Evolutionary conservation across 148 eudicot species (phyloP).

Genomic region (Amaranthus palmeri): DNA sequence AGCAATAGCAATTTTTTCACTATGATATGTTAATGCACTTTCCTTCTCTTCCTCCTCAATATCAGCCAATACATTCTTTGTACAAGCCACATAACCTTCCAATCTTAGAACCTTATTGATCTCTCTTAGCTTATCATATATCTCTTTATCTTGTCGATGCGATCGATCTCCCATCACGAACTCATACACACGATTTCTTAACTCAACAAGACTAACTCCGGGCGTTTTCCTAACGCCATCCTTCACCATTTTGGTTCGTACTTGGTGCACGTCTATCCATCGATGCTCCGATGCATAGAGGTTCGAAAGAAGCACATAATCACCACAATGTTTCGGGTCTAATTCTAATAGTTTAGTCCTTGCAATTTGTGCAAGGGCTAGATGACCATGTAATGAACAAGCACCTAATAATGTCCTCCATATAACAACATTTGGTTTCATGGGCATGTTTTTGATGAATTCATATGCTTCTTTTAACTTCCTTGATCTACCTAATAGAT

Average conservation of each 20-base stretch:
- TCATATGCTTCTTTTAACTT: conserved; percentile 54
- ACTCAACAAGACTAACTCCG: conserved; percentile 62
- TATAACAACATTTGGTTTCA: conserved; percentile 56
- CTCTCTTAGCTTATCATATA: conserved; percentile 51
- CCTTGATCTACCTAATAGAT: conserved; percentile 65
- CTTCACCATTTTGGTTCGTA: conserved; percentile 48
- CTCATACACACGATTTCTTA: conserved; percentile 56
- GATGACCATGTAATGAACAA: conserved; percentile 47
- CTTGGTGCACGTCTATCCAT: conserved; percentile 62
- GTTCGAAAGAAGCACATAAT: conserved; percentile 73
- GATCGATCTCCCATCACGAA: conserved; percentile 79
- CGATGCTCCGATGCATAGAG: conserved; percentile 70
- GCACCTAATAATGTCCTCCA: conserved; percentile 84
- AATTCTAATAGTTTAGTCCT: conserved; percentile 42
- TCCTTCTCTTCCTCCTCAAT: conserved; percentile 91
- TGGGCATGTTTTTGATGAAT: conserved; percentile 53
- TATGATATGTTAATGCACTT: conserved; percentile 65
- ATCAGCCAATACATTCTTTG: conserved; percentile 63
- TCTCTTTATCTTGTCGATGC: conserved; percentile 53
- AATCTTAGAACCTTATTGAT: conserved; percentile 51
- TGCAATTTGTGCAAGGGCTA: conserved; percentile 47
- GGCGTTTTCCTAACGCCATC: conserved; percentile 65
- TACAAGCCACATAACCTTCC: conserved; percentile 66
- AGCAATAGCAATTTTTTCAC: conserved; percentile 86
- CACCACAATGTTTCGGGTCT: conserved; percentile 79